Evolutionary conservation across 257 asterid species (phyloP), one percentile per base, ranked within the genome.

Genomic region (Forsythia suspensa): DNA sequence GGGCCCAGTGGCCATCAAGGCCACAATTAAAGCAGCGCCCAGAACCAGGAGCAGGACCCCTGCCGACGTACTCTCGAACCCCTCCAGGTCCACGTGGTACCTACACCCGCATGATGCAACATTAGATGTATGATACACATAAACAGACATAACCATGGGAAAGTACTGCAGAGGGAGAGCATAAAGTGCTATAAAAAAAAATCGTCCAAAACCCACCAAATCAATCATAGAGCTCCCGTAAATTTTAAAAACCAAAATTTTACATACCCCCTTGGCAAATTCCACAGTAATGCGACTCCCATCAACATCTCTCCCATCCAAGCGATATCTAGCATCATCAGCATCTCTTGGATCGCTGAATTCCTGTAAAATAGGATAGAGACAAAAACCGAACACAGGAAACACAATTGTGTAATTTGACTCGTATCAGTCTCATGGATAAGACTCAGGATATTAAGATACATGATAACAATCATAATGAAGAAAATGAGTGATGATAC

Each of bases 21-120:
- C 99, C 99, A 75, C 99, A 96, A 76, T 96, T 96, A 89, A 96
- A 96, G 91, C 99, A 96, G 71, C 99, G 98, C 0, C 99, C 99
- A n/a, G 98, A 91, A 18, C 99, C 99, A 21, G 98, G 99, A 77
- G 98, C 87, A 39, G 99, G 97, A 77, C 96, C 99, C 75, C 94
- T 88, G 29, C 97, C 97, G 70, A 83, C 88, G 81, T 91, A 89
- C 80, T 96, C 97, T 8, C 98, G 89, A 55, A 85, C 93, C 16
- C 98, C 97, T 67, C 99, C 98, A 73, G 96, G 91, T n/a, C 99
- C 99, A 66, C 99, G 97, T 3, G 99, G 99, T 75, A 91, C 94
- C 99, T 96, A 86, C 39, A 75, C 67, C 66, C 43, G 59, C 44
- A 36, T 37, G 61, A 69, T 42, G 55, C 8, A 46, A 42, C n/a